Evolutionary conservation across 2,329 filamentous ascomycete species (phyloP), one percentile per base, ranked within the genome.

Genomic region (Nemania sp.): DNA sequence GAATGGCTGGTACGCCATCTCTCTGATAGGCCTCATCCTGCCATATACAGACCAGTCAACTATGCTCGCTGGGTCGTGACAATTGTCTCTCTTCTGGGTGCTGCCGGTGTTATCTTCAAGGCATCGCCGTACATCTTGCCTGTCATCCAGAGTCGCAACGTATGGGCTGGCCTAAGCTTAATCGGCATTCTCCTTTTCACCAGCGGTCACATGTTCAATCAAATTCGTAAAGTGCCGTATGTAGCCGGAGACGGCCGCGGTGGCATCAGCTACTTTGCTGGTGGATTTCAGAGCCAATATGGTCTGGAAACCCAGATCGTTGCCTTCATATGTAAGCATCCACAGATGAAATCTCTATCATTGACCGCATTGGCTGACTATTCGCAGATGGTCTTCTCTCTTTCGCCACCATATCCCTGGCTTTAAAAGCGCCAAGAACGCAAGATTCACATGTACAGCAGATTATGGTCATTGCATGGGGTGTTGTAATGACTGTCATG

Each of bases 131-230:
- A 92, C 66, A 67, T 97, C 11, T 69, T 93, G 9, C 93, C 93
- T 3, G 67, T 97, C 55, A 72, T 97, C 30, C 90, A 91, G 72
- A 97, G 88, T 77, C 88, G 93, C 64, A 97, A 96, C 67, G 75
- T 97, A 15, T 99, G 94, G 94, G 92, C 93, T 20, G 90, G 89
- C 19, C 74, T 95, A 66, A 96, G 89, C 72, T 77, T 99, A 63
- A 91, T 97, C 66, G 80, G 86, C 12, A 92, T 99, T 59, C 82
- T 99, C 36, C 79, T 97, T 53, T 99, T 97, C 75, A 97, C 89
- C 41, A 94, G 89, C 65, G 95, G 94, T 33, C 92, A 97, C 75
- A 99, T 99, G 95, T 99, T 95, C 81, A 99, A 97, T 73, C 92
- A 97, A 69, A 99, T 99, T 68, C 85, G 95, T 64, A 93, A 94